Evolutionary conservation across 345 rosid genomes (phyloP).

Genomic region (Heritiera littoralis): DNA sequence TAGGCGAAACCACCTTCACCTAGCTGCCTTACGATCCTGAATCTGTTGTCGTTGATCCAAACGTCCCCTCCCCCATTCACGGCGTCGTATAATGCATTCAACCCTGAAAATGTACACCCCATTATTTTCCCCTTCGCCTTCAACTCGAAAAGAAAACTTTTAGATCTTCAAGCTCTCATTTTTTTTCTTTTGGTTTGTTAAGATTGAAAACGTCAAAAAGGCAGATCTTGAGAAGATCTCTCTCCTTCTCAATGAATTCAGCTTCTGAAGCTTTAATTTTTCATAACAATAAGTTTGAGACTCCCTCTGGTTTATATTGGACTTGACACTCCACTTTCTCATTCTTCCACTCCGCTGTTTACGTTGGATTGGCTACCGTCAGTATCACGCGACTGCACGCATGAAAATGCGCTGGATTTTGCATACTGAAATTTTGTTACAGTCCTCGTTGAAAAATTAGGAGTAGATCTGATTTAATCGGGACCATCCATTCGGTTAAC

Average conservation of each 20-base stretch:
- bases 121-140: constrained; percentile 27
- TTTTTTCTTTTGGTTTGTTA: neutral
- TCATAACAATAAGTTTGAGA: neutral
- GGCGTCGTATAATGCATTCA: constrained; percentile 89
- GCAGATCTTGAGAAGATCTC: constrained; percentile 27
- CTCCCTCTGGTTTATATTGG: neutral
- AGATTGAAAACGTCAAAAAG: neutral
- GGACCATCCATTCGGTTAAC: neutral
- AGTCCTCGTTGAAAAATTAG: neutral
- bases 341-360: neutral
- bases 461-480: neutral
- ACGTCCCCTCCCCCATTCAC: constrained; percentile 91
- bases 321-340: neutral
- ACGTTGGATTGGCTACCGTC: constrained; percentile 5
- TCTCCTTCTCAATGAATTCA: neutral
- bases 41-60: constrained; percentile 97
- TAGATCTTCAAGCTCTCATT: constrained; percentile 48
- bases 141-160: neutral
- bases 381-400: constrained; percentile 3
- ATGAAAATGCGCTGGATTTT: neutral
- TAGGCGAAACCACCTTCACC: constrained; percentile 98
- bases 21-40: constrained; percentile 84
- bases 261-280: neutral
- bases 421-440: too few relatives aligned
- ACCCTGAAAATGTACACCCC: constrained; percentile 95